phyloP scores from a whole-genome alignment of 148 eudicot genomes.

The Polygonum aviculare region DNA sequence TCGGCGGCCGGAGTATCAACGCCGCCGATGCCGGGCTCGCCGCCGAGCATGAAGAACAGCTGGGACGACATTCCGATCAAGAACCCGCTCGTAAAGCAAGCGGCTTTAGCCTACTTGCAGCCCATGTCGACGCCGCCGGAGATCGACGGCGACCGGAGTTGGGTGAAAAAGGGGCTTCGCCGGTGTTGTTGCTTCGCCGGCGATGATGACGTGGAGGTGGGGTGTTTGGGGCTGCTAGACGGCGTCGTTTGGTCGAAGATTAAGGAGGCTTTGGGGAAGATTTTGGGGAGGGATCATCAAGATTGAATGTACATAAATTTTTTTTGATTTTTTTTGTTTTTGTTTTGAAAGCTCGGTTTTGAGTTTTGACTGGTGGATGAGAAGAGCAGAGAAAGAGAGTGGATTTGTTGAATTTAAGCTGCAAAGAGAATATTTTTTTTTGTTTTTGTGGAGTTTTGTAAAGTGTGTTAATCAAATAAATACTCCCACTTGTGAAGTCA shows the following conservation, averaged over 20 bases:
- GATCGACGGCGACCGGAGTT: not conserved
- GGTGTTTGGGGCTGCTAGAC: not conserved
- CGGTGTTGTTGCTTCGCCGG: not conserved
- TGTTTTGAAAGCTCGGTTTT: not conserved
- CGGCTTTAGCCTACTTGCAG: not conserved
- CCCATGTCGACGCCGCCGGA: not conserved
- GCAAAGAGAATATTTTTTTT: not conserved
- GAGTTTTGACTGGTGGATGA: conserved; percentile 1
- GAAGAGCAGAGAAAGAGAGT: not conserved
- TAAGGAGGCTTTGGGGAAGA: not conserved
- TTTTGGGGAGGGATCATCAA: not conserved
- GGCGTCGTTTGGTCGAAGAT: not conserved
- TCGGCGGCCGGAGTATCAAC: not conserved
- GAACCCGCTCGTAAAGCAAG: not conserved
- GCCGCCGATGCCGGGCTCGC: not conserved
- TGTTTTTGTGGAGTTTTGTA: too few relatives aligned
- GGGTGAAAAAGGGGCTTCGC: not conserved
- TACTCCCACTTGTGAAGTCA: not conserved
- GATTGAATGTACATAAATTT: not conserved
- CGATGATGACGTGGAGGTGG: not conserved
- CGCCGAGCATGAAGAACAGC: not conserved
- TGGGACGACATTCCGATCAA: not conserved
- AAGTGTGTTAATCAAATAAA: not conserved
- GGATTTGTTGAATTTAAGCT: not conserved
- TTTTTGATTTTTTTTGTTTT: too few relatives aligned